Evolutionary conservation across 768 basidiomycete species (phyloP).

Genomic region (Collybia mongolica): DNA sequence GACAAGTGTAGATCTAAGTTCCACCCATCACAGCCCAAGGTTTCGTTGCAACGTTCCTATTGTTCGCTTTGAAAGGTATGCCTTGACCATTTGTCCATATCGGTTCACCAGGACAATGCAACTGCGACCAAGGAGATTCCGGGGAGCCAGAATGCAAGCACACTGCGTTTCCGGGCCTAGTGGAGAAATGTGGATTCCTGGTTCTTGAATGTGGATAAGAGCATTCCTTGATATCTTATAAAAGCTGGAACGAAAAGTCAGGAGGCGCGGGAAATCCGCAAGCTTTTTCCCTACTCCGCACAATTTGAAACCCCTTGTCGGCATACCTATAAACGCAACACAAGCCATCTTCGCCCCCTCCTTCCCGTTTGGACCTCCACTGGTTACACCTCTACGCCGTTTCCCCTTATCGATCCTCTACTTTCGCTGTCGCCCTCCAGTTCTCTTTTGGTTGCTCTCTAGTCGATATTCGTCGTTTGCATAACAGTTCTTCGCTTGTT

Average conservation of each 20-base stretch:
- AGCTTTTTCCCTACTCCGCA: conserved; percentile 30
- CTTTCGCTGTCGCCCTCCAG: conserved; percentile 32
- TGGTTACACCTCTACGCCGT: conserved; percentile 12
- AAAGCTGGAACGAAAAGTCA: conserved; percentile 14
- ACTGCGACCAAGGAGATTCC: neutral
- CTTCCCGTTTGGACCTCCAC: conserved; percentile 10
- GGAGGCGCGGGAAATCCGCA: conserved; percentile 35
- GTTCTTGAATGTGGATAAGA: conserved; percentile 5
- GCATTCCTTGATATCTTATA: conserved; percentile 10
- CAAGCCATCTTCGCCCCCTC: conserved; percentile 7
- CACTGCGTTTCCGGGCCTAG: neutral
- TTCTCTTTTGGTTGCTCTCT: conserved; percentile 36
- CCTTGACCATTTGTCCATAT: conserved; percentile 4
- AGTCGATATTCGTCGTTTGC: conserved; percentile 36
- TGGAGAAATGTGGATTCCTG: neutral
- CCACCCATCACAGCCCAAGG: conserved; percentile 5
- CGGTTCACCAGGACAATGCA: conserved; percentile 20
- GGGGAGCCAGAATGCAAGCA: neutral
- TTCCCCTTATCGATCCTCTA: conserved; percentile 1
- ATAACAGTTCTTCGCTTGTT: conserved; percentile 32
- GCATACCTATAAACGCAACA: conserved; percentile 2
- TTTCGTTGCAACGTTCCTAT: conserved; percentile 17
- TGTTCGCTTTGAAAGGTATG: conserved; percentile 25
- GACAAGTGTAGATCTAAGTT: conserved; percentile 7
- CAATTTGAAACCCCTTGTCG: conserved; percentile 31